A percentile compares a stretch with the other conserved stretches of the same genome.
Evolutionary conservation across 768 basidiomycete genomes (phyloP).

Genomic region (Tulasnella sp.): DNA sequence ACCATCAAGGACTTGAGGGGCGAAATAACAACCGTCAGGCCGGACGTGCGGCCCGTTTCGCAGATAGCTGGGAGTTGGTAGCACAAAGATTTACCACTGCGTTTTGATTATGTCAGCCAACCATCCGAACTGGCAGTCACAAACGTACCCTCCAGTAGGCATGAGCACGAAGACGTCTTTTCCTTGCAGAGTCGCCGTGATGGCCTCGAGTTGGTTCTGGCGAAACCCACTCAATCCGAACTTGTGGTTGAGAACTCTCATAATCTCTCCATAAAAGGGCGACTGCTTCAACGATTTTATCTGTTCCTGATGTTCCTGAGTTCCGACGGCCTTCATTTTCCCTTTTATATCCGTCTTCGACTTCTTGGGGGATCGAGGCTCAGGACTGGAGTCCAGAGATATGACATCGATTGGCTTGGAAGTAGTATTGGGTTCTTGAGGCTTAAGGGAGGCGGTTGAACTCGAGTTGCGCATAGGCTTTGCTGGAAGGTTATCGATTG

Average conservation of each 20-base stretch:
- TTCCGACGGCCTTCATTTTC: neutral
- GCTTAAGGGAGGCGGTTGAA: neutral
- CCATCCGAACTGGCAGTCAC: constrained; percentile 48
- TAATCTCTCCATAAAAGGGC: constrained; percentile 45
- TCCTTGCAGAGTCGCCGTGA: constrained; percentile 68
- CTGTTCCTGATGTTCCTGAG: neutral
- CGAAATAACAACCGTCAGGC: constrained; percentile 84
- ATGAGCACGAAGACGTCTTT: constrained; percentile 90
- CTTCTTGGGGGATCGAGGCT: neutral
- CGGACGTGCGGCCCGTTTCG: constrained; percentile 55
- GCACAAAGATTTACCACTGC: constrained; percentile 33
- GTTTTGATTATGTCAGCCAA: constrained; percentile 33
- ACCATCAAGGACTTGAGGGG: constrained; percentile 83
- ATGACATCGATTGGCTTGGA: neutral
- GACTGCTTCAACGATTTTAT: constrained; percentile 8
- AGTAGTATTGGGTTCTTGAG: neutral
- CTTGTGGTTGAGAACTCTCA: constrained; percentile 43
- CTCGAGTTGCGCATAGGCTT: neutral
- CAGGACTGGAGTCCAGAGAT: neutral
- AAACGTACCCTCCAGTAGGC: constrained; percentile 70
- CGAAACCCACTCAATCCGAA: constrained; percentile 70
- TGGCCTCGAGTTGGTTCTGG: constrained; percentile 76
- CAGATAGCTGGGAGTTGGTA: constrained; percentile 82
- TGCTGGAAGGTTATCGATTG: neutral
- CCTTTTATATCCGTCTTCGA: neutral